These are phyloP conservation scores for Penstemon davidsonii DNA, from an alignment of 257 asterid genomes.

Conservation along the genomic window DNA sequence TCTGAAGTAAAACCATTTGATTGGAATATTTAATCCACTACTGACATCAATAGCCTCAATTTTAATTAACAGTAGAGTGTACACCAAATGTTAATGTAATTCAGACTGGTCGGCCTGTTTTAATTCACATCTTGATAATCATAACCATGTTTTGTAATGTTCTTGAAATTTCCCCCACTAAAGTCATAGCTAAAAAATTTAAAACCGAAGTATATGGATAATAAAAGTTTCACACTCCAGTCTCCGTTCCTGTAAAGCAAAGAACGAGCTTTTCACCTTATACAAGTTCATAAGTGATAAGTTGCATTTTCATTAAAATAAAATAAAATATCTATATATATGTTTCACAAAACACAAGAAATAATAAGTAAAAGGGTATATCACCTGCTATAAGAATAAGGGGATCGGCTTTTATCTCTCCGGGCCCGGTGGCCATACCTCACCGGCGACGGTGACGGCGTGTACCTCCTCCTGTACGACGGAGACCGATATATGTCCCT, in stretches of 20 bases:
- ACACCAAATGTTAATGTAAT: constrained; percentile 4
- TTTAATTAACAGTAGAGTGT: background rate
- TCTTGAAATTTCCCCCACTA: background rate
- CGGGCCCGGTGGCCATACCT: constrained; percentile 78
- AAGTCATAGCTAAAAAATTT: background rate
- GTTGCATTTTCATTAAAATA: too few species aligned
- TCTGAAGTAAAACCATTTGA: background rate
- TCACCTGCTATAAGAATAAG: constrained; percentile 89
- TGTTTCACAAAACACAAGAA: constrained; percentile 16
- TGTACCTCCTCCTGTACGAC: constrained; percentile 67
- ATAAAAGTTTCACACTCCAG: background rate
- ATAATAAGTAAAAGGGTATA: constrained; percentile 70
- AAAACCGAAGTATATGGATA: constrained; percentile 1
- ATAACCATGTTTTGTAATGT: background rate
- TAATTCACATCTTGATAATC: background rate
- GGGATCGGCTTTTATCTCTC: constrained; percentile 87
- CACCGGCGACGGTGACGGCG: constrained; percentile 90
- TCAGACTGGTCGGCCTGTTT: constrained; percentile 9
- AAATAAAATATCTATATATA: too few species aligned
- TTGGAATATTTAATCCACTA: background rate
- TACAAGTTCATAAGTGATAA: background rate
- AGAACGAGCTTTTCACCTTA: constrained; percentile 3
- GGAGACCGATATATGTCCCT: constrained; percentile 90
- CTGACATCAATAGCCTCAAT: constrained; percentile 7
- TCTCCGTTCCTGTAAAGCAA: background rate